Base-by-base conservation (phyloP, 352 stramenopile genomes). In the Pythium utonaiense region DNA sequence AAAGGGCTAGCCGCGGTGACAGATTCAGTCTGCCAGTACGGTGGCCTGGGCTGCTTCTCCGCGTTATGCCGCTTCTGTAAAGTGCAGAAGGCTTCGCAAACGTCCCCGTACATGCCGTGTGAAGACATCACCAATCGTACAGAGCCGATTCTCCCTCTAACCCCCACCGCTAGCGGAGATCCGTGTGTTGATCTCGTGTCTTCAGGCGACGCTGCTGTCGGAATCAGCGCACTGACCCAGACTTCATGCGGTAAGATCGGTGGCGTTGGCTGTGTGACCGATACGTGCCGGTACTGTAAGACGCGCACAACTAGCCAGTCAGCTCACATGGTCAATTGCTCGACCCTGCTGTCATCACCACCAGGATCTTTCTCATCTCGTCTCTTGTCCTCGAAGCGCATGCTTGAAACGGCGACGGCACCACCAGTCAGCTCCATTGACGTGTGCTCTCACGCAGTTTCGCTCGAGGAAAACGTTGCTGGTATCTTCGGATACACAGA, bases 251-350 rank as follows among this genome's bases (percentile, higher is more conserved):
- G 25, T 3, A 12, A 16, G 13, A 13, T 14, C 2, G 67, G 66
- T n/a, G 62, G 62, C 4, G 38, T 72, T 16, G 66, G 69, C 4
- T 77, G 66, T 34, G 62, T 77, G 22, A 65, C 53, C 1, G 59
- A 58, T 36, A 27, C 45, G 1, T 77, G 66, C 31, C 66, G 66
- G 5, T 77, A 64, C 64, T 77, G 69, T 59, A 71, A 61, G 54
- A 62, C 27, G 28, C 42, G 58, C 17, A 36, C 30, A 48, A 69
- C 62, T 10, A 3, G 9, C 9, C 58, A 49, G 44, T 74, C 38
- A 5, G 53, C 14, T 13, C 61, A 65, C 30, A 42, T 55, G 44
- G 25, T 28, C 28, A 52, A 49, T 53, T 73, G 62, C 48, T 36
- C 60, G 10, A 22, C 45, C 13, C 60, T 61, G 3, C 9, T 57